These are phyloP conservation scores for Phalaenopsis aphrodite DNA, from an alignment of 106 monocot genomes.

Conservation along the genomic window DNA sequence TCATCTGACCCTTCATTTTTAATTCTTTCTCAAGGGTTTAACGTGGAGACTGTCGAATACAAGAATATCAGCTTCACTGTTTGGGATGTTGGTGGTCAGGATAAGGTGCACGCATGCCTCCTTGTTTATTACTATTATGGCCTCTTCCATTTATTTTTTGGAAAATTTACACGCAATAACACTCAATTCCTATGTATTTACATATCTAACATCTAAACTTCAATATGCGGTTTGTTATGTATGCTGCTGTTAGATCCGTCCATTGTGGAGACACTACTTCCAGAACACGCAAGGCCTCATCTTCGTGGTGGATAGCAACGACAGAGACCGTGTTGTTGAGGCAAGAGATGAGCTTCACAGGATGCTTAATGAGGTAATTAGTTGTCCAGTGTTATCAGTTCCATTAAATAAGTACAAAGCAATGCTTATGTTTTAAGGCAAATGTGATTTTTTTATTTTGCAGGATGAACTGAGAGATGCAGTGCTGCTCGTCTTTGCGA, in stretches of 20 bases:
- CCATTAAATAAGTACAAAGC: background rate
- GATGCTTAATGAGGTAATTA: conserved; percentile 26
- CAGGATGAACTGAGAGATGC: conserved; percentile 55
- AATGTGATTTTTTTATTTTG: background rate
- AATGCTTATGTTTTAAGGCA: background rate
- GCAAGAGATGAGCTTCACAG: conserved; percentile 28
- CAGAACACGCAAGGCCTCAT: conserved; percentile 31
- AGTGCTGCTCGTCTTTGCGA: conserved; percentile 45
- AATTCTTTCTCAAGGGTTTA: conserved; percentile 16
- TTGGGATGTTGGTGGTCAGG: conserved; percentile 39
- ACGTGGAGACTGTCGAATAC: conserved; percentile 36
- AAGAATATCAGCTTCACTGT: conserved; percentile 38
- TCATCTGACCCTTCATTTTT: background rate
- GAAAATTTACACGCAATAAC: no score
- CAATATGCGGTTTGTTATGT: background rate
- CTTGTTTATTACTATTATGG: no score
- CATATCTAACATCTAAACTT: no score
- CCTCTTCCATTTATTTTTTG: no score
- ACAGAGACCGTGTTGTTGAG: conserved; percentile 20
- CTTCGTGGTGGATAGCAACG: conserved; percentile 29
- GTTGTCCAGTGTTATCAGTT: background rate
- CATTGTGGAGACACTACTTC: conserved; percentile 39
- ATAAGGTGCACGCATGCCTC: conserved; percentile 19
- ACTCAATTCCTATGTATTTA: no score
- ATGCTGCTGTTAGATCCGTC: conserved; percentile 24